Evolutionary conservation across 2,329 filamentous ascomycete species (phyloP), one percentile per base, ranked within the genome.

Genomic region (Sphaerulina musiva): DNA sequence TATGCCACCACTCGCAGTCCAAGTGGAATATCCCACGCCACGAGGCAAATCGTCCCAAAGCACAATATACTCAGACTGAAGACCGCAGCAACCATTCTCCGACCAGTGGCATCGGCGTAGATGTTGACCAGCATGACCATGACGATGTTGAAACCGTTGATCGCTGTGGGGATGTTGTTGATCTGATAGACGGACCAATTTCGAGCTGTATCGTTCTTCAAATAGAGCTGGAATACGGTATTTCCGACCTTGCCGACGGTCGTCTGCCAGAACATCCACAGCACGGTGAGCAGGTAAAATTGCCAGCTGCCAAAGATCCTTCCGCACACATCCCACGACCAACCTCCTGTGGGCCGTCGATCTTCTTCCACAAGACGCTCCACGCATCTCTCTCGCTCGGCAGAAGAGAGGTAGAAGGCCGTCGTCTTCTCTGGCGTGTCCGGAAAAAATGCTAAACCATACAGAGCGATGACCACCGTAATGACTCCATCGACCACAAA

Each of bases 401-500:
- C 51, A 6, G 14, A 14, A 11, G 55, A 57, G 12, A 57, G 40
- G 20, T 55, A 57, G 44, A 52, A 55, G 7, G 55, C 55, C 26
- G 43, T 52, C 5, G 55, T 57, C 44, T 54, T 57, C 20, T 57
- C 55, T 4, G 55, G 55, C 1, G 48, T 48, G 42, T 57, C 55
- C 12, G 55, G 55, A 32, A 57, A 57, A 17, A 55, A 49, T 9
- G 51, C 29, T 9, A 57, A 40, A 2, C 56, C 56, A 36, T 58
- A 58, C 3, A 55, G 39, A 9, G 53, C 53, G 7, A 55, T 55
- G 8, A 53, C 46, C 39, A 58, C 56, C 45, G 41, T 82, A 34
- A 82, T 72, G 1, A 77, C 53, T 0, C 78, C 80, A 58, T 83
- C 80, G 23, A 83, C 73, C 1, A 83, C 65, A 57, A 82, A 78